A percentile compares a stretch with the other conserved stretches of the same genome.
Evolutionary conservation across 441 rosid species (phyloP).

Genomic region (Pelargonium myrrhifolium): DNA sequence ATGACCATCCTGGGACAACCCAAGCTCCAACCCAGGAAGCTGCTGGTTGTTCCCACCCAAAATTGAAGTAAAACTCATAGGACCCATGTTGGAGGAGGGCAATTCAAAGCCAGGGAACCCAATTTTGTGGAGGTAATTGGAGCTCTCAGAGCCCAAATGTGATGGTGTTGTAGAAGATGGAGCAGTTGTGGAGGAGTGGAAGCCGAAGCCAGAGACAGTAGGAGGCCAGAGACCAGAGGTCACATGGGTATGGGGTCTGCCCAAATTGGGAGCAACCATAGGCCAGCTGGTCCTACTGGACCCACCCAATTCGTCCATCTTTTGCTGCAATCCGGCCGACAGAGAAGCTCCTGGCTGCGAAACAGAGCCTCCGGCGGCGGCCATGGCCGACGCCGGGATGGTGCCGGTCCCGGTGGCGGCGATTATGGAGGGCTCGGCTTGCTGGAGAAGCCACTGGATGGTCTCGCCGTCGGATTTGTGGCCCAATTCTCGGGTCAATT

Average conservation of each 20-base stretch:
- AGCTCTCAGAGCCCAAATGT: constrained; percentile 43
- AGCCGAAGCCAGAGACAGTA: constrained; percentile 49
- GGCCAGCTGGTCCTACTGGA: constrained; percentile 63
- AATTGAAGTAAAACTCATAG: constrained; percentile 69
- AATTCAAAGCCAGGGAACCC: constrained; percentile 76
- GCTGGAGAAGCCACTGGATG: constrained; percentile 62
- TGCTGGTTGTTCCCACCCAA: constrained; percentile 49
- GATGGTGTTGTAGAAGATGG: constrained; percentile 29
- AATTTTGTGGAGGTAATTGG: constrained; percentile 49
- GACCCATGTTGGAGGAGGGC: constrained; percentile 46
- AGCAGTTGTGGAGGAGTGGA: constrained; percentile 34
- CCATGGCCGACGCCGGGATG: constrained; percentile 87
- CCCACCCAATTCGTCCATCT: constrained; percentile 59
- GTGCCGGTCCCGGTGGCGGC: constrained; percentile 93
- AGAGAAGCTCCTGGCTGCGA: constrained; percentile 56
- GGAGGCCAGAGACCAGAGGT: constrained; percentile 68
- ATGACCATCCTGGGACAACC: constrained; percentile 88
- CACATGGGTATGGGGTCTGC: constrained; percentile 46
- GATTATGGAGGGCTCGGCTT: constrained; percentile 84
- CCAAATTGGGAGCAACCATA: constrained; percentile 50
- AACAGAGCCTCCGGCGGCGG: constrained; percentile 46
- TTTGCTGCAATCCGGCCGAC: constrained; percentile 59
- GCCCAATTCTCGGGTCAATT: constrained; percentile 40
- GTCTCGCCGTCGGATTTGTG: constrained; percentile 33
- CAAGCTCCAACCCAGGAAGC: constrained; percentile 88